Conservation (phyloP, 1,284 basidiomycete genomes). For the Malassezia globosa region DNA sequence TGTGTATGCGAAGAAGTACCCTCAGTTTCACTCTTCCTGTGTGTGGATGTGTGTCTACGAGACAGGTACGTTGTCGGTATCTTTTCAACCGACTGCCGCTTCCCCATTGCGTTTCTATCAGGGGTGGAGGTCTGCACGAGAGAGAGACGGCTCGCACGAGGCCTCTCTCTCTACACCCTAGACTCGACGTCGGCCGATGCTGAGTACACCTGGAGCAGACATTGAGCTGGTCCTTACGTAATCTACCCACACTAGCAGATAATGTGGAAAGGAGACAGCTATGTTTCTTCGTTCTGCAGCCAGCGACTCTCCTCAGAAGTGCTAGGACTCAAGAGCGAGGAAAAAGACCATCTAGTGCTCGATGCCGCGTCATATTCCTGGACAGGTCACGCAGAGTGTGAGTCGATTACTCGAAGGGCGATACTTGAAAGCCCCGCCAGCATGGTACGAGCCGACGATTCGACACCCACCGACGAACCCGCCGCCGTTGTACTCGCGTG, state of each 20-base stretch:
- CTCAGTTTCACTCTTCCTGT: neutral
- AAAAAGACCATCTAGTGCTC: too few relatives aligned
- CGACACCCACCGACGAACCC: conserved; percentile 75
- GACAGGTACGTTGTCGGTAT: too few relatives aligned
- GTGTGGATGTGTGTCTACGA: neutral
- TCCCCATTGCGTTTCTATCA: too few relatives aligned
- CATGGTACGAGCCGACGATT: conserved; percentile 75
- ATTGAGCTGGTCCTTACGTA: too few relatives aligned
- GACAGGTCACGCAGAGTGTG: conserved; percentile 76
- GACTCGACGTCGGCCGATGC: neutral
- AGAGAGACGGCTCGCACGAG: too few relatives aligned
- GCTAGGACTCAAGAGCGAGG: neutral
- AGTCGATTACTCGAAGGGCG: conserved; percentile 67
- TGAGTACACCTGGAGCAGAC: too few relatives aligned
- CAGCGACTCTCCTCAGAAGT: neutral
- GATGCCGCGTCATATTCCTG: conserved; percentile 76
- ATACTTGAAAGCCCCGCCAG: conserved; percentile 61
- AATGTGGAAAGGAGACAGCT: too few relatives aligned
- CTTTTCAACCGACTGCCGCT: too few relatives aligned
- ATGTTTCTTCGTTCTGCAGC: conserved; percentile 3
- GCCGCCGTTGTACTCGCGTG: conserved; percentile 61
- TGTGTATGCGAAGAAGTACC: too few relatives aligned
- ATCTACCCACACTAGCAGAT: too few relatives aligned
- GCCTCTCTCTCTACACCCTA: too few relatives aligned
- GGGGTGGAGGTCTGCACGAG: too few relatives aligned